These are phyloP conservation scores for Carallia brachiata DNA, from an alignment of 345 rosid species.

Conservation along the genomic window DNA sequence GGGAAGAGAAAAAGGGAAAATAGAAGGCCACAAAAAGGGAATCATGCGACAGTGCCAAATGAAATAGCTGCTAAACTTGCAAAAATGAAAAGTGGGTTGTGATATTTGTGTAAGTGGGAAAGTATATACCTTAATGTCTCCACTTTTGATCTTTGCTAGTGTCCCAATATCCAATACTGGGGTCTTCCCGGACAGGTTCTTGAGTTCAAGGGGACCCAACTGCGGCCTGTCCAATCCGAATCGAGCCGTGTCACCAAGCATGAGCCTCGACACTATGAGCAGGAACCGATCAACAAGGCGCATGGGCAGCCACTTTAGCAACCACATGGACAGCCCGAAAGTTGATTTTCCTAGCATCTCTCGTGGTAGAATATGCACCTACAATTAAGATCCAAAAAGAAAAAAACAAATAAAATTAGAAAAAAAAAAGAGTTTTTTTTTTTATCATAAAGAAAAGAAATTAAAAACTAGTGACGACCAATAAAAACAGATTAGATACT, in stretches of 20 bases:
- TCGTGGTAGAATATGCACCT: conserved; percentile 94
- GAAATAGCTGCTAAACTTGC: neutral
- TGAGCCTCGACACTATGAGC: conserved; percentile 50
- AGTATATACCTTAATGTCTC: conserved; percentile 63
- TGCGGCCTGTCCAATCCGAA: conserved; percentile 68
- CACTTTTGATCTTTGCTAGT: conserved; percentile 66
- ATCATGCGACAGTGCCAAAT: conserved; percentile 4
- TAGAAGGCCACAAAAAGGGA: conserved; percentile 6
- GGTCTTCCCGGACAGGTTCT: conserved; percentile 68
- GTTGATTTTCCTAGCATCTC: conserved; percentile 88
- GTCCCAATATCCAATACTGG: conserved; percentile 88
- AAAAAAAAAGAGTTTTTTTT: neutral
- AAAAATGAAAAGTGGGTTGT: conserved; percentile 1
- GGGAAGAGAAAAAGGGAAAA: neutral
- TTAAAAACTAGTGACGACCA: no score
- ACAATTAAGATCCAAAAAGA: neutral
- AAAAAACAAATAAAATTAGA: conserved; percentile 8
- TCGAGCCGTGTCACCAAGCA: conserved; percentile 64
- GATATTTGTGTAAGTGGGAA: neutral
- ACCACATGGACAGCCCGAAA: conserved; percentile 67
- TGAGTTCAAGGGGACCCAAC: conserved; percentile 77
- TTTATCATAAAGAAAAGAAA: no score
- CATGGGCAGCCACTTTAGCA: conserved; percentile 81
- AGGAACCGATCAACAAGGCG: conserved; percentile 62
- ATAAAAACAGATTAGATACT: no score